Conservation (phyloP, 1,139 yeast genomes). For the Geotrichum fermentans region DNA sequence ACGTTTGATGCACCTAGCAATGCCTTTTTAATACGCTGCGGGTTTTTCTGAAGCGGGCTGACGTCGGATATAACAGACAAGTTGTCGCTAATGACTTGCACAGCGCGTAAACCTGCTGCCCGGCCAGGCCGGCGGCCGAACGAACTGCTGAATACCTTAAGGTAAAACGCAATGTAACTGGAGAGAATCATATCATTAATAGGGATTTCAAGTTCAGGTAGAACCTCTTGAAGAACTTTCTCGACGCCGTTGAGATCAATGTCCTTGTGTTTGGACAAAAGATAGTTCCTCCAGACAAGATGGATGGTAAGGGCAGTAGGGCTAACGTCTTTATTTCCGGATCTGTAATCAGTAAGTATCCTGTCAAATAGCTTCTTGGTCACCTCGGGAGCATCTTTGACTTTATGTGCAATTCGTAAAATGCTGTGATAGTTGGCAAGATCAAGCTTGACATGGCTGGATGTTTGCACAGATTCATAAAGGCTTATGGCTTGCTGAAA, state of each 20-base stretch:
- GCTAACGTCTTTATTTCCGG: slow-evolving; percentile 9
- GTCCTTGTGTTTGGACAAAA: slow-evolving; percentile 10
- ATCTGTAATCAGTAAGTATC: slow-evolving; percentile 6
- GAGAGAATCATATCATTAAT: slow-evolving; percentile 15
- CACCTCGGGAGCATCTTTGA: slow-evolving; percentile 1
- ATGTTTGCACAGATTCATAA: slow-evolving; percentile 2
- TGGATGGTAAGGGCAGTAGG: slow-evolving; percentile 14
- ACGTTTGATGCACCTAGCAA: slow-evolving; percentile 8
- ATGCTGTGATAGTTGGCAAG: slow-evolving; percentile 15
- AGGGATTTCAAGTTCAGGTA: slow-evolving; percentile 11
- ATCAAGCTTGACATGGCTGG: slow-evolving; percentile 14
- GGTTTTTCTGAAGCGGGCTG: neutral
- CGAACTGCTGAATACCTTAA: slow-evolving; percentile 10
- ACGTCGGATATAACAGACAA: slow-evolving; percentile 10
- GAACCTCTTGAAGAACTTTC: neutral
- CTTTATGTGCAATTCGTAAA: slow-evolving; percentile 10
- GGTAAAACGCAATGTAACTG: slow-evolving; percentile 15
- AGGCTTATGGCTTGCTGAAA: slow-evolving; percentile 2
- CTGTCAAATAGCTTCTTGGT: slow-evolving; percentile 9
- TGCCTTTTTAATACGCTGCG: slow-evolving; percentile 5
- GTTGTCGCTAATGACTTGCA: slow-evolving; percentile 8
- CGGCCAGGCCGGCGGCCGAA: slow-evolving; percentile 13
- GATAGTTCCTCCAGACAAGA: slow-evolving; percentile 13
- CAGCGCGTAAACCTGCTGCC: slow-evolving; percentile 6
- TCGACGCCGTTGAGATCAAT: slow-evolving; percentile 14